These are phyloP conservation scores for Alternaria rosae DNA, from an alignment of 2,329 filamentous ascomycete species.

Conservation along the genomic window DNA sequence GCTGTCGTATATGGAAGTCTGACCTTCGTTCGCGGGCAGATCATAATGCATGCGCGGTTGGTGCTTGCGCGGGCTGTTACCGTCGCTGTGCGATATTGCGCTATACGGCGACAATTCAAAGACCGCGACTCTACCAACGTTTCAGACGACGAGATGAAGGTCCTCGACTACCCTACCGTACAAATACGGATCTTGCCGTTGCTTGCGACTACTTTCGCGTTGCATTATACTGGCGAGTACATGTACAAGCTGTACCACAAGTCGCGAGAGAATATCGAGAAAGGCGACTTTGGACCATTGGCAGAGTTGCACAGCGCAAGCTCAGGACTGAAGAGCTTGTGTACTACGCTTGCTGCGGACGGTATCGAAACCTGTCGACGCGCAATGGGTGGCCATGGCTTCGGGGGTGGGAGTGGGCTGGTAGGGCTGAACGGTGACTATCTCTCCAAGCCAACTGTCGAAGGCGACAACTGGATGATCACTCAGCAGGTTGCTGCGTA, in stretches of 20 bases:
- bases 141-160: conserved; percentile 51
- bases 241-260: conserved; percentile 60
- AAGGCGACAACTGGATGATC: conserved; percentile 67
- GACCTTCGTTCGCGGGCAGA: conserved; percentile 57
- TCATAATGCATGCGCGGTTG: conserved; percentile 60
- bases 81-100: conserved; percentile 60
- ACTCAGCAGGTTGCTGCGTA: conserved; percentile 61
- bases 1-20: conserved; percentile 61
- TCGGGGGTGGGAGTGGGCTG: conserved; percentile 61
- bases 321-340: conserved; percentile 62
- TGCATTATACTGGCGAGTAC: conserved; percentile 57
- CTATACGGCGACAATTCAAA: conserved; percentile 58
- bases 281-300: conserved; percentile 58
- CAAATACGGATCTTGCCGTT: conserved; percentile 63
- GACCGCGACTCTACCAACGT: conserved; percentile 55
- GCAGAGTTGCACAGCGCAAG: conserved; percentile 63
- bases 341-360: conserved; percentile 61
- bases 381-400: conserved; percentile 63
- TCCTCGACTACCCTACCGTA: conserved; percentile 63
- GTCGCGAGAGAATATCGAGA: conserved; percentile 57
- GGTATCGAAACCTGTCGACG: conserved; percentile 63
- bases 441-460: conserved; percentile 62
- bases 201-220: conserved; percentile 61
- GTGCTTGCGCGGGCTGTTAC: conserved; percentile 62
- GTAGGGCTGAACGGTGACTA: conserved; percentile 62